Conservation (phyloP, 331 rosid genomes). For the Rosa hybrid region DNA sequence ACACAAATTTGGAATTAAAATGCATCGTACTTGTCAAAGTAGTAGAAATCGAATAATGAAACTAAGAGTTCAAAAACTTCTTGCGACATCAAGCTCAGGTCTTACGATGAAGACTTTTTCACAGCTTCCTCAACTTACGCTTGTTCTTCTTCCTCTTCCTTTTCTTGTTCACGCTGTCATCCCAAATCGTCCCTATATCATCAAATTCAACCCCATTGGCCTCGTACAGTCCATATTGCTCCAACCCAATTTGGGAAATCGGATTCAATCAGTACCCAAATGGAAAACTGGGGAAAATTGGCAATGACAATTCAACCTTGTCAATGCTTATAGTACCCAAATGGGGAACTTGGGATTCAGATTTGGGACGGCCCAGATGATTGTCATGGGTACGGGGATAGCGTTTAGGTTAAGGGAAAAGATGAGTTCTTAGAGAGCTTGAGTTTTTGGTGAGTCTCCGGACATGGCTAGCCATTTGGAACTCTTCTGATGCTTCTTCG, state of each 20-base stretch:
- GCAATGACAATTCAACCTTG: conserved; percentile 14
- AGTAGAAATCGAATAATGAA: no score
- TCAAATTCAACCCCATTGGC: conserved; percentile 14
- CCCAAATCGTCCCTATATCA: conserved; percentile 41
- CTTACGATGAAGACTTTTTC: conserved; percentile 57
- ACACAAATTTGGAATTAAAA: no score
- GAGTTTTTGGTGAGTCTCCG: conserved; percentile 32
- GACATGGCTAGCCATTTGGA: conserved; percentile 32
- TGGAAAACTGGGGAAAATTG: conserved; percentile 37
- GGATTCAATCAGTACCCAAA: conserved; percentile 37
- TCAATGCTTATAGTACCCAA: background rate
- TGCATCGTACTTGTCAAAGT: no score
- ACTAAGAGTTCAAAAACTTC: no score
- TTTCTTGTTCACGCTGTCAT: conserved; percentile 58
- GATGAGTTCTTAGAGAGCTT: conserved; percentile 23
- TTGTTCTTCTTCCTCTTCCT: conserved; percentile 68
- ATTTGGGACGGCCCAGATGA: conserved; percentile 10
- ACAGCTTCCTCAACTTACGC: conserved; percentile 53
- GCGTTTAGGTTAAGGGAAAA: conserved; percentile 3
- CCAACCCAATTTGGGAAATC: conserved; percentile 21
- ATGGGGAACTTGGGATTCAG: conserved; percentile 5
- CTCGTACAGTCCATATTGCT: conserved; percentile 15
- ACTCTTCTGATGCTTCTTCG: no score
- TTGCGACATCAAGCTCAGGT: conserved; percentile 16
- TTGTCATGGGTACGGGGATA: conserved; percentile 5